Conservation (phyloP, 2,329 filamentous ascomycete species). For the Beauveria medogensis region DNA sequence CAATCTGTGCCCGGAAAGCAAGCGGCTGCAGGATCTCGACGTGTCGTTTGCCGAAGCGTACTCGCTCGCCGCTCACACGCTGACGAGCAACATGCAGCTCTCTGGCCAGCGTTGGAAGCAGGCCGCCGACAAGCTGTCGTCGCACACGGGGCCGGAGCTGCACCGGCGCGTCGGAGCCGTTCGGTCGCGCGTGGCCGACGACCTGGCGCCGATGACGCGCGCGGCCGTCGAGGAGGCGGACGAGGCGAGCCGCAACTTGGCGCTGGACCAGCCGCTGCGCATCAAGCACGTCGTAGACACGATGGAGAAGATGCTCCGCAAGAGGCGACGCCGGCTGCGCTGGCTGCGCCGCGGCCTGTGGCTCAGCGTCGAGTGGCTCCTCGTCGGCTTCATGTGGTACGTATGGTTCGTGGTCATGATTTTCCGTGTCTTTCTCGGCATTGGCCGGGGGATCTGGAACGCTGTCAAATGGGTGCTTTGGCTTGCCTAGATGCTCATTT, state of each 20-base stretch:
- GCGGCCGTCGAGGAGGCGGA: constrained; percentile 71
- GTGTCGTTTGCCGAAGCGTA: constrained; percentile 39
- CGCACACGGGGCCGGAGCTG: constrained; percentile 47
- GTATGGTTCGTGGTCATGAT: constrained; percentile 85
- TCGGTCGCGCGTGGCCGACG: constrained; percentile 40
- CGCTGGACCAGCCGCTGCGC: constrained; percentile 66
- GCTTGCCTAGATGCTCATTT: constrained; percentile 24
- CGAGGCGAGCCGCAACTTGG: constrained; percentile 66
- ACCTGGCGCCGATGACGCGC: constrained; percentile 53
- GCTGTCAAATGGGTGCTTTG: constrained; percentile 77
- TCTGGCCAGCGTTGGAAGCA: constrained; percentile 49
- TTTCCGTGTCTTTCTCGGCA: constrained; percentile 54
- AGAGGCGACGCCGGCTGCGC: constrained; percentile 58
- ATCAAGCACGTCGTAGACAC: constrained; percentile 74
- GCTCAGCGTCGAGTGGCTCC: constrained; percentile 75
- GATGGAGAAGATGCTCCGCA: constrained; percentile 67
- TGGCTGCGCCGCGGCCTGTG: constrained; percentile 72
- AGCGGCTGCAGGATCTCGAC: constrained; percentile 24
- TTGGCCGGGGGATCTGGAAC: constrained; percentile 50
- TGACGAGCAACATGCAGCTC: constrained; percentile 37
- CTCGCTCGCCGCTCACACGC: constrained; percentile 42
- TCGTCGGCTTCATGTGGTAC: constrained; percentile 89
- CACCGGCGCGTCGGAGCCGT: constrained; percentile 39
- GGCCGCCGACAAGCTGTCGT: constrained; percentile 51
- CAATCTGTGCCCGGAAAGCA: constrained; percentile 29